Evolutionary conservation across 2,329 filamentous ascomycete genomes (phyloP).

Genomic region (Cytospora leucostoma): DNA sequence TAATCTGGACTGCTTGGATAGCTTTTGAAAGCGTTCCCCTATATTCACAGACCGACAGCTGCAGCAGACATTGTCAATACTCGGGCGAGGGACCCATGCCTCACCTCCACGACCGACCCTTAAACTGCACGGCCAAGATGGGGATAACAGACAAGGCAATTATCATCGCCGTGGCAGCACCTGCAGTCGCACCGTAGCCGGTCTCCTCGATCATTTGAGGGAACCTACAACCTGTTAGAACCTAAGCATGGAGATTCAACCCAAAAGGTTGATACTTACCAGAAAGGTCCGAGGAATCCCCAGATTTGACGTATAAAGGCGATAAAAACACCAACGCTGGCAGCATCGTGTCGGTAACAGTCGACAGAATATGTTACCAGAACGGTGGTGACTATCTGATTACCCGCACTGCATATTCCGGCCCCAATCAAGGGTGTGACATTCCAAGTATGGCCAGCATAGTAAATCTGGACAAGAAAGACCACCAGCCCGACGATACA

Average conservation of each 20-base stretch:
- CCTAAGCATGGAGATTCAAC: not conserved
- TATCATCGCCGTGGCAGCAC: conserved; percentile 41
- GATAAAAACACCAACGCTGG: conserved; percentile 59
- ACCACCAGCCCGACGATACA: conserved; percentile 54
- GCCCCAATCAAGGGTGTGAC: conserved; percentile 58
- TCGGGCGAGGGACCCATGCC: not conserved
- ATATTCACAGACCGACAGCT: no score
- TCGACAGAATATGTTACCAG: conserved; percentile 63
- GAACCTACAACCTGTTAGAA: conserved; percentile 34
- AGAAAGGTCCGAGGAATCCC: conserved; percentile 51
- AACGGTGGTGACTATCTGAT: conserved; percentile 63
- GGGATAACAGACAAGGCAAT: conserved; percentile 30
- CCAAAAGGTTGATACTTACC: conserved; percentile 23
- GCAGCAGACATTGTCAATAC: not conserved
- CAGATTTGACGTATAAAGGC: conserved; percentile 57
- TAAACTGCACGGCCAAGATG: conserved; percentile 28
- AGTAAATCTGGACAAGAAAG: conserved; percentile 53
- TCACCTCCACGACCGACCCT: conserved; percentile 24
- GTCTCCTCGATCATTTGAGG: conserved; percentile 42
- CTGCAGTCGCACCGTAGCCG: conserved; percentile 38
- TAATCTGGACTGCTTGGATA: no score
- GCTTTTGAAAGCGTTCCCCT: no score
- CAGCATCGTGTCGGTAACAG: conserved; percentile 53
- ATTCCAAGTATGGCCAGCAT: conserved; percentile 51
- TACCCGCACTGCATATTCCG: conserved; percentile 54